These are phyloP conservation scores for Candida nanaspora DNA, from an alignment of 805 yeast genomes.

Conservation along the genomic window DNA sequence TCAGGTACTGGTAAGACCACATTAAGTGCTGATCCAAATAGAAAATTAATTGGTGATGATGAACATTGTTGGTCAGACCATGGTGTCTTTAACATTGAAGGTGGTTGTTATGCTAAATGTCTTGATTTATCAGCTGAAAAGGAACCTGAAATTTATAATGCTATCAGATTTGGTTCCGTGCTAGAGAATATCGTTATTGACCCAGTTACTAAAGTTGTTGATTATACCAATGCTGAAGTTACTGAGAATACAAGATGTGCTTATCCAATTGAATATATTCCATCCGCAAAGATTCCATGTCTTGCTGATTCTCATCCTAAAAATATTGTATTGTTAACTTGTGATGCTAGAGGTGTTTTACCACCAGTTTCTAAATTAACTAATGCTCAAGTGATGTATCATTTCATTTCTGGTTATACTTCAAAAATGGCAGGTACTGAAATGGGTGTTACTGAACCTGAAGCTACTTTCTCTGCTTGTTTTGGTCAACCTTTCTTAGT, in stretches of 20 bases:
- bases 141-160: constrained; percentile 96
- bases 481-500: constrained; percentile 99
- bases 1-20: constrained; percentile 99
- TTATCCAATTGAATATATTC: constrained; percentile 94
- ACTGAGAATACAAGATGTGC: constrained; percentile 99
- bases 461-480: constrained; percentile 96
- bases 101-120: constrained; percentile 99
- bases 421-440: constrained; percentile 99
- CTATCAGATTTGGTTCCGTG: constrained; percentile 90
- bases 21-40: constrained; percentile 89
- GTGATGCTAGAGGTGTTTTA: constrained; percentile 97
- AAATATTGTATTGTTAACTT: constrained; percentile 85
- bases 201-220: constrained; percentile 70
- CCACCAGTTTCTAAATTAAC: constrained; percentile 95
- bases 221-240: constrained; percentile 71
- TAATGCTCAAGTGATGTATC: constrained; percentile 97
- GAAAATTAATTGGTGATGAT: constrained; percentile 94
- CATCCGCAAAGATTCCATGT: constrained; percentile 95
- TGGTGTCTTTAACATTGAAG: constrained; percentile 98
- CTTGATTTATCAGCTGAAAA: constrained; percentile 81
- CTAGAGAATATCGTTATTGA: constrained; percentile 91
- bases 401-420: constrained; percentile 96
- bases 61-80: constrained; percentile 99
- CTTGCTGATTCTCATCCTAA: constrained; percentile 84
- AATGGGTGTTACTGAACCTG: constrained; percentile 97